phyloP scores from a whole-genome alignment of 257 asterid species.

The Thymus quinquecostatus region DNA sequence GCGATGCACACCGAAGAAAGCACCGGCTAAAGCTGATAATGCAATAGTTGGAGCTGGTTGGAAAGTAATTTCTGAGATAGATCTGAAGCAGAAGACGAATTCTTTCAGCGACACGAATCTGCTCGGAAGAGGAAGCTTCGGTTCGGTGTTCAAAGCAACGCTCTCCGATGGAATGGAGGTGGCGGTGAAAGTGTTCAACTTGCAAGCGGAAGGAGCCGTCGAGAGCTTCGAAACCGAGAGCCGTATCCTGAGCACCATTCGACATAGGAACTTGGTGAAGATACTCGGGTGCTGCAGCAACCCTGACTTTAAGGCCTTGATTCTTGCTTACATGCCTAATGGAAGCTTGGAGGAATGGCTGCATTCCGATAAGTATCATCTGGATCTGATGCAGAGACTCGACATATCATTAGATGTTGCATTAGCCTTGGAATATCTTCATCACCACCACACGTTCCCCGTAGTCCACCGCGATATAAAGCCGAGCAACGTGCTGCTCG shows the following conservation, averaged over 20 bases:
- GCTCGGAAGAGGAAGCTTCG: background rate
- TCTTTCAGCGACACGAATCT: background rate
- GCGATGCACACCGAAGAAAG: background rate
- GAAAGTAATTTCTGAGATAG: conserved; percentile 19
- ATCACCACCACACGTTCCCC: background rate
- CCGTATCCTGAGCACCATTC: background rate
- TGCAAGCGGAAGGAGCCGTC: background rate
- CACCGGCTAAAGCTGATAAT: background rate
- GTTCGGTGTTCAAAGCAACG: conserved; percentile 8
- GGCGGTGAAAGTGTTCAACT: conserved; percentile 9
- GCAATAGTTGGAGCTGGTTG: background rate
- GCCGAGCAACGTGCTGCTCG: conserved; percentile 15
- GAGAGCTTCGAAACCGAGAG: conserved; percentile 4
- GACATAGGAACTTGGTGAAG: background rate
- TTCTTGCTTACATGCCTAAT: conserved; percentile 16
- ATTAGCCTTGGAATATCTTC: conserved; percentile 5
- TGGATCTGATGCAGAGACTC: background rate
- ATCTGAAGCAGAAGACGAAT: background rate
- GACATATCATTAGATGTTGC: background rate
- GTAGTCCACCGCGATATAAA: conserved; percentile 1
- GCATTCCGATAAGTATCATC: background rate
- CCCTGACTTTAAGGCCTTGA: background rate
- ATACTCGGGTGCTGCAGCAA: background rate
- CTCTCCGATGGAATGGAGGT: background rate
- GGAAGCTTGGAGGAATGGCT: conserved; percentile 16